Percentiles rank a stretch among this genome's conserved stretches.
phyloP scores from a whole-genome alignment of 352 stramenopile species.

The Pythium utonaiense region DNA sequence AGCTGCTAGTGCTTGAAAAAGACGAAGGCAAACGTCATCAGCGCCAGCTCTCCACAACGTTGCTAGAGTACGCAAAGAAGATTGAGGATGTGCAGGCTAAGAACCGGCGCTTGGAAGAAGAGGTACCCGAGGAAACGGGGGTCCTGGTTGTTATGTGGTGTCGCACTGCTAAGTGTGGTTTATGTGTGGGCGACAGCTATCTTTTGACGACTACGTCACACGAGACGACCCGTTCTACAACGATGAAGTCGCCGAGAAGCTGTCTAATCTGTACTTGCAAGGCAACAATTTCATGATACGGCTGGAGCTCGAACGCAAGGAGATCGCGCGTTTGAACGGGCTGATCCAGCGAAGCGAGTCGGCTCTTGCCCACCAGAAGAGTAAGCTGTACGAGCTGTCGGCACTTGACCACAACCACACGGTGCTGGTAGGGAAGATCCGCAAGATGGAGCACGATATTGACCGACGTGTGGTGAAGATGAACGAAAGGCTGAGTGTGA shows the following conservation, averaged over 20 bases:
- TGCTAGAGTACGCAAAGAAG: constrained; percentile 74
- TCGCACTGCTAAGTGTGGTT: background rate
- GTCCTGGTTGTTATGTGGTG: too few species aligned
- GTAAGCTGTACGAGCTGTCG: constrained; percentile 71
- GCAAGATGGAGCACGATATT: constrained; percentile 83
- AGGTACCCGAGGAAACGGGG: constrained; percentile 34
- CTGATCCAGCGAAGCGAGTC: constrained; percentile 69
- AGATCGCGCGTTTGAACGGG: constrained; percentile 56
- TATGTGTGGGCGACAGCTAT: constrained; percentile 32
- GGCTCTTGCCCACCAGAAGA: constrained; percentile 59
- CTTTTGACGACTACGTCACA: constrained; percentile 66
- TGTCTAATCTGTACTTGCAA: constrained; percentile 73
- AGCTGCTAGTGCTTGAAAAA: constrained; percentile 62
- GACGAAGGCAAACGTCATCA: constrained; percentile 74
- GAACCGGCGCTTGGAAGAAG: constrained; percentile 71
- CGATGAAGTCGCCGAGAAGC: constrained; percentile 62
- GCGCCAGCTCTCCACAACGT: constrained; percentile 52
- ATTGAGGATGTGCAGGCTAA: constrained; percentile 74
- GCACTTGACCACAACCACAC: constrained; percentile 68
- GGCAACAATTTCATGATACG: constrained; percentile 83
- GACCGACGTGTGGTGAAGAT: constrained; percentile 80
- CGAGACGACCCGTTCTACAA: constrained; percentile 80
- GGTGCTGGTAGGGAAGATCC: constrained; percentile 51
- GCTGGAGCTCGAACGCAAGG: constrained; percentile 70
- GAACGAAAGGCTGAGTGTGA: constrained; percentile 74